phyloP scores from a whole-genome alignment of 2,329 filamentous ascomycete genomes.

The Parastagonospora nodorum region DNA sequence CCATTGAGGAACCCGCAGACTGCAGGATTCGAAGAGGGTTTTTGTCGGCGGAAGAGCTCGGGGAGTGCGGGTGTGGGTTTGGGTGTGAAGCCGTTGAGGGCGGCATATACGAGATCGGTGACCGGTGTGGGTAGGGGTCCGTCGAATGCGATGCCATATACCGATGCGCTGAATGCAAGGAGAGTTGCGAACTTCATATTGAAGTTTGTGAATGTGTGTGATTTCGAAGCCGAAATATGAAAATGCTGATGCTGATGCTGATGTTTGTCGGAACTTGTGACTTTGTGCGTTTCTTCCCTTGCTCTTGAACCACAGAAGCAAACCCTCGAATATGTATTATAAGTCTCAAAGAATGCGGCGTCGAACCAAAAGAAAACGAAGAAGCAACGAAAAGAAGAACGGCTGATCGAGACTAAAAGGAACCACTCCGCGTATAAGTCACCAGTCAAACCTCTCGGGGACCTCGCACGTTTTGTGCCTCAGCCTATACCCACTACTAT shows the following conservation, averaged over 20 bases:
- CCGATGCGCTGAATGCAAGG: constrained; percentile 6
- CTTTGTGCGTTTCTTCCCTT: not conserved
- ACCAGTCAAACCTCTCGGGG: constrained; percentile 1
- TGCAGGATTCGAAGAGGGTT: constrained; percentile 2
- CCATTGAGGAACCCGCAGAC: constrained; percentile 21
- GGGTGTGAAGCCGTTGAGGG: constrained; percentile 14
- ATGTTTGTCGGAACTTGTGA: not conserved
- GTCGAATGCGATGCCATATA: constrained; percentile 10
- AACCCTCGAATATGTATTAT: not conserved
- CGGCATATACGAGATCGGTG: constrained; percentile 4
- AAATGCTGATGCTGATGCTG: too few species aligned
- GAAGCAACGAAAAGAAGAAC: not conserved
- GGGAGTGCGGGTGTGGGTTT: constrained; percentile 13
- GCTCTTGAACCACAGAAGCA: not conserved
- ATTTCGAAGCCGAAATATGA: not conserved
- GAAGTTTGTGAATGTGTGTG: not conserved
- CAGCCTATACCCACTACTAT: not conserved
- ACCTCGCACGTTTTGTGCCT: constrained; percentile 7
- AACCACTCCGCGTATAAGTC: not conserved
- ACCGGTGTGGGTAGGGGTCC: constrained; percentile 10
- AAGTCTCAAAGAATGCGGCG: too few species aligned
- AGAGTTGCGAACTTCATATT: constrained; percentile 9
- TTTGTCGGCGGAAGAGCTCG: constrained; percentile 19
- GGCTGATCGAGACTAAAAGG: not conserved
- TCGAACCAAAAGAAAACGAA: not conserved